Conservation (phyloP, 108 stramenopile genomes). For the Fragilaria radians region DNA sequence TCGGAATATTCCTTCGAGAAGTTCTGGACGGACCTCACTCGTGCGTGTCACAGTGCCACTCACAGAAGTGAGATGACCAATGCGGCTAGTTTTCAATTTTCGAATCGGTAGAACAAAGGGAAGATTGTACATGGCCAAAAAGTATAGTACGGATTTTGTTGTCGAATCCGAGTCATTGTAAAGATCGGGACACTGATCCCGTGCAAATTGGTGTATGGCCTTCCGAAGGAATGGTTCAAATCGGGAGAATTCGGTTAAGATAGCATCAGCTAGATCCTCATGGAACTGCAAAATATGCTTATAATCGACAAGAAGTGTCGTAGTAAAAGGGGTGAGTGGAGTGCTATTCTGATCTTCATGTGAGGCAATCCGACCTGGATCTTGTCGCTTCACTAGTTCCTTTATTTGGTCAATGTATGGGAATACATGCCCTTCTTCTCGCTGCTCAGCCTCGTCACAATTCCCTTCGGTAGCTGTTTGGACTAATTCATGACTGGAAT, state of each 20-base stretch:
- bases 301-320: conserved; percentile 70
- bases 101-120: conserved; percentile 58
- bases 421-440: conserved; percentile 28
- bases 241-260: conserved; percentile 75
- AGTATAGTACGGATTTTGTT: conserved; percentile 29
- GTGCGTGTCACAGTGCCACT: conserved; percentile 94
- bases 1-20: conserved; percentile 87
- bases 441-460: conserved; percentile 16
- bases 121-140: conserved; percentile 79
- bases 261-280: conserved; percentile 74
- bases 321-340: conserved; percentile 35
- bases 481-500: no score
- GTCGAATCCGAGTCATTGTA: conserved; percentile 17
- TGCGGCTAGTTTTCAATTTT: conserved; percentile 59
- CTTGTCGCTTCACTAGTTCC: conserved; percentile 44
- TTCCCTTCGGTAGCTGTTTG: conserved; percentile 19
- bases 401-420: conserved; percentile 75
- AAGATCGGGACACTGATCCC: conserved; percentile 50
- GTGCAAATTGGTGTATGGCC: conserved; percentile 50
- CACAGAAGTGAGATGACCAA: conserved; percentile 70
- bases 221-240: conserved; percentile 78
- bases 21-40: conserved; percentile 97
- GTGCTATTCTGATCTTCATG: conserved; percentile 17
- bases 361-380: conserved; percentile 17
- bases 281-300: conserved; percentile 51